Conservation (phyloP, 2,329 filamentous ascomycete genomes). For the Fusarium coffeatum region DNA sequence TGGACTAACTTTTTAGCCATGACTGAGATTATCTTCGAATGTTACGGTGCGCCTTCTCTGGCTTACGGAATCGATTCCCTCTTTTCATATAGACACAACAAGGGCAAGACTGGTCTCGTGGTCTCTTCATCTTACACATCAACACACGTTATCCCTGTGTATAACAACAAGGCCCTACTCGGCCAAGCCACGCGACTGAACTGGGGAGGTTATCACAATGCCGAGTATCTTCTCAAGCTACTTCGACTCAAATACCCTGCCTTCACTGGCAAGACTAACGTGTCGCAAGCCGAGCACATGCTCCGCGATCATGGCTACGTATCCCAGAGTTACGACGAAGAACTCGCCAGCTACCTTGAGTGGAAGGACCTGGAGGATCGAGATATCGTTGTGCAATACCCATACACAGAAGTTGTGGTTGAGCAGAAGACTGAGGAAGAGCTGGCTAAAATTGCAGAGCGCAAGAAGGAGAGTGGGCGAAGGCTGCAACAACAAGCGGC, state of each 20-base stretch:
- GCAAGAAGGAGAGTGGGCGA: slow-evolving; percentile 92
- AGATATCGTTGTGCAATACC: slow-evolving; percentile 90
- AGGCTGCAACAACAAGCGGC: slow-evolving; percentile 94
- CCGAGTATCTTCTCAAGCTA: slow-evolving; percentile 91
- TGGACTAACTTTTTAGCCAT: slow-evolving; percentile 71
- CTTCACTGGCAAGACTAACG: slow-evolving; percentile 86
- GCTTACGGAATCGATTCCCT: slow-evolving; percentile 96
- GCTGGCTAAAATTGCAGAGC: slow-evolving; percentile 87
- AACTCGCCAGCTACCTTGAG: slow-evolving; percentile 82
- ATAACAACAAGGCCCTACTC: slow-evolving; percentile 85
- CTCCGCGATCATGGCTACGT: slow-evolving; percentile 91
- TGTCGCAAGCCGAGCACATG: slow-evolving; percentile 88
- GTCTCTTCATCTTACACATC: slow-evolving; percentile 93
- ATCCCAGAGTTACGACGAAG: slow-evolving; percentile 82
- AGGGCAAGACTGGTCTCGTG: slow-evolving; percentile 86
- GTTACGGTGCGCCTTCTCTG: slow-evolving; percentile 88
- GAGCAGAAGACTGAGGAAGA: slow-evolving; percentile 95
- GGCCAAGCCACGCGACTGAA: slow-evolving; percentile 89
- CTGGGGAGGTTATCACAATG: slow-evolving; percentile 91
- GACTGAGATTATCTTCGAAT: slow-evolving; percentile 97
- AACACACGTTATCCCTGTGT: slow-evolving; percentile 93
- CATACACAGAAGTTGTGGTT: slow-evolving; percentile 90
- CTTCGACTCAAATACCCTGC: slow-evolving; percentile 91
- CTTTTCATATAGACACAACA: slow-evolving; percentile 94
- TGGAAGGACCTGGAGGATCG: slow-evolving; percentile 93